These are phyloP conservation scores for Orbilia blumenaviensis DNA, from an alignment of 2,329 filamentous ascomycete species.

Conservation along the genomic window DNA sequence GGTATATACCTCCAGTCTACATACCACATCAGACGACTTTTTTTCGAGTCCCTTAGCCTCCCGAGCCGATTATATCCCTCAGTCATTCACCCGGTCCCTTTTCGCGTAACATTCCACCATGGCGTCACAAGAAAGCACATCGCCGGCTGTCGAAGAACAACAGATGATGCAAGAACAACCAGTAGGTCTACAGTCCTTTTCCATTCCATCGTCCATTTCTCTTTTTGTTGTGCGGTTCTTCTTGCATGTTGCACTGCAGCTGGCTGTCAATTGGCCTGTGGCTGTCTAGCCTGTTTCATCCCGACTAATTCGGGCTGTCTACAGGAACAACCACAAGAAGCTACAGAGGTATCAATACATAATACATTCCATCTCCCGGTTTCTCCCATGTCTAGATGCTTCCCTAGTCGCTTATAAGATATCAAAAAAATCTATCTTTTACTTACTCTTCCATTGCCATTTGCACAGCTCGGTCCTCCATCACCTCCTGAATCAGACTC, in stretches of 20 bases:
- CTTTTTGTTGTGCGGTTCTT: neutral
- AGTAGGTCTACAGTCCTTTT: conserved; percentile 26
- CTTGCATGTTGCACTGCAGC: neutral
- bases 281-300: conserved; percentile 11
- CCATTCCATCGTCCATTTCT: neutral
- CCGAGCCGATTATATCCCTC: conserved; percentile 30
- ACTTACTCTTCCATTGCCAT: neutral
- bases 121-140: conserved; percentile 45
- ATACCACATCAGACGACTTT: conserved; percentile 4
- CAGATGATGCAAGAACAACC: conserved; percentile 2
- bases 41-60: neutral
- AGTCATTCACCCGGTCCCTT: conserved; percentile 24
- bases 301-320: conserved; percentile 4
- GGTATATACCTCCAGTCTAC: neutral
- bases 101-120: conserved; percentile 47
- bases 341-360: conserved; percentile 24
- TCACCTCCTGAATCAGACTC: conserved; percentile 45
- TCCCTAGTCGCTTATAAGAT: conserved; percentile 5
- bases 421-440: neutral
- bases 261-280: neutral
- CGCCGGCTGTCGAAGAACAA: conserved; percentile 28
- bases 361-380: neutral
- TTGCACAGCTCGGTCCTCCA: conserved; percentile 35
- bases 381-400: conserved; percentile 12
- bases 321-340: conserved; percentile 10